Conservation (phyloP, 352 stramenopile genomes). For the Pythium aphanidermatum region DNA sequence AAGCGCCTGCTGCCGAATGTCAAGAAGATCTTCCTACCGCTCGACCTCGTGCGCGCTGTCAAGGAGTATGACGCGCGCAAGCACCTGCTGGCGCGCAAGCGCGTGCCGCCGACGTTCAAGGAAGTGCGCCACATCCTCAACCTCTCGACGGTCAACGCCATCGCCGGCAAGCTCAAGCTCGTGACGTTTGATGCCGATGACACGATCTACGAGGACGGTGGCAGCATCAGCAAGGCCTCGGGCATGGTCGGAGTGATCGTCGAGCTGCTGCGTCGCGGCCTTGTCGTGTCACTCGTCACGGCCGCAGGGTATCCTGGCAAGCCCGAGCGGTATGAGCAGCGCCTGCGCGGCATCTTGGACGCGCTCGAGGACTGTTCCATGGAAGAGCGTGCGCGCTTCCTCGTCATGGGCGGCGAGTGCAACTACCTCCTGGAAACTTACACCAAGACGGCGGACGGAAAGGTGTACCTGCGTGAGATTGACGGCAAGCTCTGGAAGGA, state of each 20-base stretch:
- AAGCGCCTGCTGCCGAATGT: constrained; percentile 57
- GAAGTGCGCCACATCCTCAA: constrained; percentile 85
- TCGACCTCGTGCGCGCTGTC: constrained; percentile 61
- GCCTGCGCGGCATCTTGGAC: constrained; percentile 72
- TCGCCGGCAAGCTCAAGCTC: constrained; percentile 68
- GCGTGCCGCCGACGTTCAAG: constrained; percentile 78
- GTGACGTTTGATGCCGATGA: constrained; percentile 85
- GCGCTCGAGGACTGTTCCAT: constrained; percentile 39
- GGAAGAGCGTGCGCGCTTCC: constrained; percentile 61
- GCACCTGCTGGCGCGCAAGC: constrained; percentile 71
- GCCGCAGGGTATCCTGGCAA: constrained; percentile 73
- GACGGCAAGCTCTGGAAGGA: constrained; percentile 68
- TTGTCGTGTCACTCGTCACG: constrained; percentile 81
- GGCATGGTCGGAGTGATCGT: constrained; percentile 71
- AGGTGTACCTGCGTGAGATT: constrained; percentile 61
- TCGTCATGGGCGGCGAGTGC: constrained; percentile 96
- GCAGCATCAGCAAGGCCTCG: constrained; percentile 56
- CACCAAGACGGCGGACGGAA: constrained; percentile 30
- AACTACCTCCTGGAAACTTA: constrained; percentile 92
- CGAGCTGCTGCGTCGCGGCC: constrained; percentile 50
- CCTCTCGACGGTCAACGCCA: constrained; percentile 66
- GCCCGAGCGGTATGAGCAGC: constrained; percentile 61
- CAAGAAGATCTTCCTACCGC: constrained; percentile 62
- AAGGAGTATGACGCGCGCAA: constrained; percentile 65
- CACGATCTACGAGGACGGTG: constrained; percentile 84